Percentiles rank a stretch among this genome's conserved stretches.
Conservation (phyloP, 2,329 filamentous ascomycete species). For the Stachybotrys elegans region DNA sequence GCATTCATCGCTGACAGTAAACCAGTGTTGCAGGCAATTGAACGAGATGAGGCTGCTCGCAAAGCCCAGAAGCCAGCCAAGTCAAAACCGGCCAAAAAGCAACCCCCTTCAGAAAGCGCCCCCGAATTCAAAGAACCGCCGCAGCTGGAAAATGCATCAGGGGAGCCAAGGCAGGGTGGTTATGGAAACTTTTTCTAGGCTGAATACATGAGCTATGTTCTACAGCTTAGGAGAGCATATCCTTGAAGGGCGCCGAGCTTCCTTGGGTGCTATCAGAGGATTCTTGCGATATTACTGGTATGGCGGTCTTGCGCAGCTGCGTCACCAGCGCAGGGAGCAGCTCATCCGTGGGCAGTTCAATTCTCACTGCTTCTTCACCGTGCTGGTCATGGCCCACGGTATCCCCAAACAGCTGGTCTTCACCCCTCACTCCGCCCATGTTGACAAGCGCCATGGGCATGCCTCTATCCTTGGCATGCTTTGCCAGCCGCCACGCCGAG, state of each 20-base stretch:
- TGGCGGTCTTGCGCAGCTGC: constrained; percentile 33
- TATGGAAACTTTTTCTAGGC: constrained; percentile 48
- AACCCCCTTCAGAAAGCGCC: no score
- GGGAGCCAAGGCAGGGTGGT: constrained; percentile 20
- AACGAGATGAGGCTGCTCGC: constrained; percentile 54
- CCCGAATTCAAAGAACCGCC: no score
- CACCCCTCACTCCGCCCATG: constrained; percentile 75
- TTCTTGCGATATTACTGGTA: no score
- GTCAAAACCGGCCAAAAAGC: constrained; percentile 25
- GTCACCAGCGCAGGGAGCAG: constrained; percentile 54
- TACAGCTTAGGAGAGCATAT: constrained; percentile 50
- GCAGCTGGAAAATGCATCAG: constrained; percentile 16
- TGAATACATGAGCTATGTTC: constrained; percentile 10
- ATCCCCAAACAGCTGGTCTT: constrained; percentile 66
- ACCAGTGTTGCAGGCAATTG: constrained; percentile 60
- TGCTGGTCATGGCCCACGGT: constrained; percentile 46
- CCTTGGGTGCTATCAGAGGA: no score
- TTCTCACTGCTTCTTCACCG: constrained; percentile 48
- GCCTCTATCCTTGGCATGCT: constrained; percentile 71
- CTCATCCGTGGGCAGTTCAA: constrained; percentile 53
- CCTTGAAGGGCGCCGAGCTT: constrained; percentile 44
- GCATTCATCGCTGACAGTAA: constrained; percentile 8
- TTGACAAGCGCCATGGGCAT: constrained; percentile 89
- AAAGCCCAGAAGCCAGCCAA: constrained; percentile 39
- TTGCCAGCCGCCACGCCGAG: constrained; percentile 86